These are phyloP conservation scores for Carallia pectinifolia DNA, from an alignment of 345 rosid species.

Conservation along the genomic window DNA sequence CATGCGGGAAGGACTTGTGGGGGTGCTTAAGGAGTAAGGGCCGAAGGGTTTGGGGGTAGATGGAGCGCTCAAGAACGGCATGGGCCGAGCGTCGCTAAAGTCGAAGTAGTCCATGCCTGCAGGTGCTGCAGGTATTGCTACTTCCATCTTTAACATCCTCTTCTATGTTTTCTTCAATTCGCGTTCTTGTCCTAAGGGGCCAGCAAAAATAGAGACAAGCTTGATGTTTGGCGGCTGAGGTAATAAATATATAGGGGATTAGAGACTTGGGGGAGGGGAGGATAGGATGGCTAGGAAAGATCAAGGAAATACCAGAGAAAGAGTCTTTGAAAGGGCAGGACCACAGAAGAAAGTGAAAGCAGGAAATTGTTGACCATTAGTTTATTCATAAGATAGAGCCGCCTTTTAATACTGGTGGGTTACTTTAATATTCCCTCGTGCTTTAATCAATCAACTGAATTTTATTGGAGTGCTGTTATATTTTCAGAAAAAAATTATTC, in stretches of 20 bases:
- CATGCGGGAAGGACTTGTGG: constrained; percentile 65
- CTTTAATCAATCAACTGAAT: neutral
- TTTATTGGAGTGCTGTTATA: too few relatives aligned
- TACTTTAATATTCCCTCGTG: too few relatives aligned
- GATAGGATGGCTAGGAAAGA: neutral
- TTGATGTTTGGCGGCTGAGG: neutral
- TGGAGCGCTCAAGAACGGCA: constrained; percentile 54
- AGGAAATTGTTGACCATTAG: constrained; percentile 9
- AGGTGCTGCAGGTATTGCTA: constrained; percentile 37
- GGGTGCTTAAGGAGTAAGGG: constrained; percentile 62
- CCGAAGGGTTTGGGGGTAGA: constrained; percentile 65
- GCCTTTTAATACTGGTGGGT: constrained; percentile 2
- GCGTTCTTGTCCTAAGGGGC: neutral
- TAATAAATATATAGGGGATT: neutral
- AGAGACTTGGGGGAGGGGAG: neutral
- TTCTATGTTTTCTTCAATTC: neutral
- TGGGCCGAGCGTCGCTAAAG: constrained; percentile 43
- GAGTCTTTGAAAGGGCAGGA: neutral
- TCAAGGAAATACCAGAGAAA: too few relatives aligned
- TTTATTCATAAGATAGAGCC: constrained; percentile 5
- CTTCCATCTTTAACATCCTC: constrained; percentile 35
- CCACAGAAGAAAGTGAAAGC: neutral
- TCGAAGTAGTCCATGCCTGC: constrained; percentile 48
- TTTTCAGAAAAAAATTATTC: too few relatives aligned
- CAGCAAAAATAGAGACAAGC: neutral